Evolutionary conservation across 1,284 basidiomycete genomes (phyloP).

Genomic region (Tilletiopsis washingtonensis): DNA sequence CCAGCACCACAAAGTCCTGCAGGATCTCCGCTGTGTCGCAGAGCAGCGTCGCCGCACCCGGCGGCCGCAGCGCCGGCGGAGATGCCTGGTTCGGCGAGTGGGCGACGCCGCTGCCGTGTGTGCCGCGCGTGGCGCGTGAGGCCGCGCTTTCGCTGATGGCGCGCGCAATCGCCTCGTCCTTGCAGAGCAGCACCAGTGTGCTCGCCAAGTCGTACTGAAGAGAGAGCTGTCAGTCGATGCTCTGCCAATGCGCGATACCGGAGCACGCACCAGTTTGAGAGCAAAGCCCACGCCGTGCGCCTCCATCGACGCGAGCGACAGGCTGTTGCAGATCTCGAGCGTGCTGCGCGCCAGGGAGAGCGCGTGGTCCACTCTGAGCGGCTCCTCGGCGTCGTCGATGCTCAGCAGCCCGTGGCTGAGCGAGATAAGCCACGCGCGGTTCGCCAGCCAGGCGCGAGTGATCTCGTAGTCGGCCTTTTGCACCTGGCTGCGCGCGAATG

Average conservation of each 20-base stretch:
- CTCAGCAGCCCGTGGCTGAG: slow-evolving; percentile 19
- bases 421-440: slow-evolving; percentile 31
- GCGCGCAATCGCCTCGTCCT: slow-evolving; percentile 10
- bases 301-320: slow-evolving; percentile 27
- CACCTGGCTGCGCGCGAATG: slow-evolving; percentile 6
- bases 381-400: slow-evolving; percentile 14
- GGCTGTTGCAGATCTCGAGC: slow-evolving; percentile 25
- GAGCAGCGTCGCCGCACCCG: no score
- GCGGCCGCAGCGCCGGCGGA: no score
- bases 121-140: no score
- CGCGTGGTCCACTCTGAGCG: slow-evolving; percentile 23
- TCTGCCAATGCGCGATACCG: no score
- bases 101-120: no score
- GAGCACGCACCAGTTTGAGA: slow-evolving; percentile 14
- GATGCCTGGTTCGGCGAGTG: no score
- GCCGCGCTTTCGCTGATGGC: no score
- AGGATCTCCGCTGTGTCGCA: no score
- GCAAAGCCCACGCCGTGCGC: slow-evolving; percentile 33
- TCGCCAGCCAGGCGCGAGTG: slow-evolving; percentile 32
- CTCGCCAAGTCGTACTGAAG: slow-evolving; percentile 28
- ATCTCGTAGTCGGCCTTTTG: slow-evolving; percentile 35
- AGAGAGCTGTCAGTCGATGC: no score
- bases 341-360: slow-evolving; percentile 32
- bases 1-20: no score
- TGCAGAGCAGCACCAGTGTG: slow-evolving; percentile 28